phyloP scores from a whole-genome alignment of 805 yeast genomes.

The Metschnikowia arizonensis region DNA sequence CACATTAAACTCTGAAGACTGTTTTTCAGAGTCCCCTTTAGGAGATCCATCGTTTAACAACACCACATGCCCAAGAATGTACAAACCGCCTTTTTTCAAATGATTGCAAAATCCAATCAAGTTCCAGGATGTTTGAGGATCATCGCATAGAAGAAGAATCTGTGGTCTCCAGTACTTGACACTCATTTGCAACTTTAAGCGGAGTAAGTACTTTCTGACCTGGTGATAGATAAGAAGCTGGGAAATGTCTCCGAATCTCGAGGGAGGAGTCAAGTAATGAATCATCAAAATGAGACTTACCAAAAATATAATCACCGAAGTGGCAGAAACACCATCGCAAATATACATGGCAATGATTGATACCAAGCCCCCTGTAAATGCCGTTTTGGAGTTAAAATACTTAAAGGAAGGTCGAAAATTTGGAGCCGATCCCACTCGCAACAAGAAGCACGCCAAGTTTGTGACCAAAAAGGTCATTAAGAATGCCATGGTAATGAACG shows the following conservation, averaged over 20 bases:
- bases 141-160: conserved; percentile 78
- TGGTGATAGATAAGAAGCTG: conserved; percentile 94
- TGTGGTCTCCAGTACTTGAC: conserved; percentile 99
- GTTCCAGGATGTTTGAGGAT: conserved; percentile 90
- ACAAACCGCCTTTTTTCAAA: conserved; percentile 91
- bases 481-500: conserved; percentile 95
- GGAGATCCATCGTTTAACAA: conserved; percentile 44
- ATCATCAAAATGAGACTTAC: conserved; percentile 67
- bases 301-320: conserved; percentile 64
- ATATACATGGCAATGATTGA: conserved; percentile 86
- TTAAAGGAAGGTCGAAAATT: conserved; percentile 94
- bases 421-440: conserved; percentile 92
- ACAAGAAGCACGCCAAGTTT: conserved; percentile 85
- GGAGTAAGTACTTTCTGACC: conserved; percentile 81
- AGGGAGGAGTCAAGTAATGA: conserved; percentile 90
- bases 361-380: conserved; percentile 64
- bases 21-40: conserved; percentile 4
- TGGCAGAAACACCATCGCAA: conserved; percentile 88
- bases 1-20: conserved; percentile 28
- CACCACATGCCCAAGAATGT: conserved; percentile 88
- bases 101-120: conserved; percentile 90
- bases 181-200: conserved; percentile 78
- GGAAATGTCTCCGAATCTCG: conserved; percentile 97
- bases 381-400: conserved; percentile 79
- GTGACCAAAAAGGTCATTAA: conserved; percentile 94